A percentile compares a stretch with the other conserved stretches of the same genome.
phyloP scores from a whole-genome alignment of 1,284 basidiomycete genomes.

The Microbotryum silenes-acaulis region DNA sequence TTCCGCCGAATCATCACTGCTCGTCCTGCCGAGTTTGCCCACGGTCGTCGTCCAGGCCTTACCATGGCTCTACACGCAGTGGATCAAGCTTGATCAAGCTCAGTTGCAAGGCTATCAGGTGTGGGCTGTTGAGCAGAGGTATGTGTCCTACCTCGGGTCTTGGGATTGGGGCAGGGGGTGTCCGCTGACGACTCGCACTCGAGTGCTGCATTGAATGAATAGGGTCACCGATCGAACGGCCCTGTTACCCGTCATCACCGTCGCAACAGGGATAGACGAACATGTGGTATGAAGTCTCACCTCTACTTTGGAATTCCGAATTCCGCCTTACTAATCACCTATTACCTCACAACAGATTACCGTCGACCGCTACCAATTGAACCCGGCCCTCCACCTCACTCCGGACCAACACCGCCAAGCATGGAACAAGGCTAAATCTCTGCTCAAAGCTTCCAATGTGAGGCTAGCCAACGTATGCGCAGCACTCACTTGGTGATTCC shows the following conservation, averaged over 20 bases:
- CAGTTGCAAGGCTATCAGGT: constrained; percentile 5
- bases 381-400: neutral
- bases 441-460: constrained; percentile 1
- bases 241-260: constrained; percentile 5
- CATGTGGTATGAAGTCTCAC: neutral
- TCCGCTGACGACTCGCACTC: neutral
- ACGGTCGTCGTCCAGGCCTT: neutral
- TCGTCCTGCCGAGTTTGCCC: neutral
- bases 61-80: neutral
- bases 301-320: no score
- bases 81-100: neutral
- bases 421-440: neutral
- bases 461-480: constrained; percentile 4
- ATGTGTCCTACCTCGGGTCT: neutral
- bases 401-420: neutral
- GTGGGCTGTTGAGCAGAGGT: constrained; percentile 13
- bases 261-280: neutral
- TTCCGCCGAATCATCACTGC: neutral
- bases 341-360: neutral
- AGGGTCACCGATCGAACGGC: constrained; percentile 11
- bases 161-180: neutral
- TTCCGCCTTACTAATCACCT: neutral
- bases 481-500: neutral
- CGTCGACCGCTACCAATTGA: neutral
- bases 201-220: neutral